These are phyloP conservation scores for Vigna unguiculata DNA, from an alignment of 306 rosid species.

Conservation along the genomic window DNA sequence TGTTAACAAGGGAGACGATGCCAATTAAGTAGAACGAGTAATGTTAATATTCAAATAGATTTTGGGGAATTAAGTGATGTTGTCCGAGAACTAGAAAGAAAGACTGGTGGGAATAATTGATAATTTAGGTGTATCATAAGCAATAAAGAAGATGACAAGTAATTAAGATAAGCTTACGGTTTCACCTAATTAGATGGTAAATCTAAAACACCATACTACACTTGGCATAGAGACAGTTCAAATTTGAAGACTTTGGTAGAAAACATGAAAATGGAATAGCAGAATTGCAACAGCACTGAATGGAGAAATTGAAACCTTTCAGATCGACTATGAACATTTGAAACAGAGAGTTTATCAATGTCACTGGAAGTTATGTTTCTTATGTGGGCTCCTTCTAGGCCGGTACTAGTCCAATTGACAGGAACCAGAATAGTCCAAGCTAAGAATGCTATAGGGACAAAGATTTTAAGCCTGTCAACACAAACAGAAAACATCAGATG, in stretches of 20 bases:
- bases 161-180: slow-evolving; percentile 11
- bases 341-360: slow-evolving; percentile 82
- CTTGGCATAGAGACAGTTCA: background rate
- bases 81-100: background rate
- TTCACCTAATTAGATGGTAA: slow-evolving; percentile 3
- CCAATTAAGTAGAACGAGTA: background rate
- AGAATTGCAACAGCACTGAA: slow-evolving; percentile 35
- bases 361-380: slow-evolving; percentile 71
- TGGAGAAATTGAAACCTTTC: slow-evolving; percentile 55
- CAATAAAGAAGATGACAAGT: background rate
- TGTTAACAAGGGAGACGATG: slow-evolving; percentile 1
- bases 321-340: slow-evolving; percentile 62
- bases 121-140: background rate
- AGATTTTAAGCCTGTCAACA: slow-evolving; percentile 77
- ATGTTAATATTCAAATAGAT: background rate
- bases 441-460: slow-evolving; percentile 74
- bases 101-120: background rate
- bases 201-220: background rate
- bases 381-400: slow-evolving; percentile 38
- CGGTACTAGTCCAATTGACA: slow-evolving; percentile 65
- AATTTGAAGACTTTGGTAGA: background rate
- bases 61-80: background rate
- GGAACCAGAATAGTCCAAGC: slow-evolving; percentile 83
- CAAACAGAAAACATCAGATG: slow-evolving; percentile 3
- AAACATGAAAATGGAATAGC: background rate